These are phyloP conservation scores for Sutorius australiensis DNA, from an alignment of 768 basidiomycete species.

Conservation along the genomic window DNA sequence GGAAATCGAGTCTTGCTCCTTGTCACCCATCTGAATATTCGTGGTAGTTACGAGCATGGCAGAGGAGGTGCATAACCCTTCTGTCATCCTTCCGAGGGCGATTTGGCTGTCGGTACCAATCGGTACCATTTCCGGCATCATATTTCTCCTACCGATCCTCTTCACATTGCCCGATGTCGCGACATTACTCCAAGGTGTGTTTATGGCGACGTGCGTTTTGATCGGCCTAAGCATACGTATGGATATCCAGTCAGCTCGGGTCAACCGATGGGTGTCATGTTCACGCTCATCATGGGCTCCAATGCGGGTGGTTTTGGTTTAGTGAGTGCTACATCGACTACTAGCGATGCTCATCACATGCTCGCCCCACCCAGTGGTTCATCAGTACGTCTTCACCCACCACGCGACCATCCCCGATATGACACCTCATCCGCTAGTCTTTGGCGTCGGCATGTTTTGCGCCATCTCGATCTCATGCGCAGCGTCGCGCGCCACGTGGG, in stretches of 20 bases:
- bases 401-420: too few species aligned
- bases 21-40: conserved; percentile 1
- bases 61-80: conserved; percentile 61
- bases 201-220: not conserved
- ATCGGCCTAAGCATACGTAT: not conserved
- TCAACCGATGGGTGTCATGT: conserved; percentile 62
- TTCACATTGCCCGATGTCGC: conserved; percentile 61
- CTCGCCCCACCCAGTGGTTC: conserved; percentile 33
- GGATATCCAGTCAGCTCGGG: conserved; percentile 47
- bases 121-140: conserved; percentile 45
- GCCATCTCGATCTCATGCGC: conserved; percentile 64
- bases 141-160: conserved; percentile 58
- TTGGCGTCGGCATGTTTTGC: conserved; percentile 56
- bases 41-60: conserved; percentile 57
- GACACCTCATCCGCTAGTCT: conserved; percentile 33
- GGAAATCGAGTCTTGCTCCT: not conserved
- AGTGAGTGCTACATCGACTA: conserved; percentile 30
- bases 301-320: conserved; percentile 60
- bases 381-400: conserved; percentile 32
- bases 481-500: conserved; percentile 68
- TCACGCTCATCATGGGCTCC: conserved; percentile 59
- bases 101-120: conserved; percentile 54
- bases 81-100: conserved; percentile 50
- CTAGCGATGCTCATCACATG: not conserved
- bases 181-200: conserved; percentile 48